Evolutionary conservation across 2,329 filamentous ascomycete genomes (phyloP).

Genomic region (Fulvia fulva): DNA sequence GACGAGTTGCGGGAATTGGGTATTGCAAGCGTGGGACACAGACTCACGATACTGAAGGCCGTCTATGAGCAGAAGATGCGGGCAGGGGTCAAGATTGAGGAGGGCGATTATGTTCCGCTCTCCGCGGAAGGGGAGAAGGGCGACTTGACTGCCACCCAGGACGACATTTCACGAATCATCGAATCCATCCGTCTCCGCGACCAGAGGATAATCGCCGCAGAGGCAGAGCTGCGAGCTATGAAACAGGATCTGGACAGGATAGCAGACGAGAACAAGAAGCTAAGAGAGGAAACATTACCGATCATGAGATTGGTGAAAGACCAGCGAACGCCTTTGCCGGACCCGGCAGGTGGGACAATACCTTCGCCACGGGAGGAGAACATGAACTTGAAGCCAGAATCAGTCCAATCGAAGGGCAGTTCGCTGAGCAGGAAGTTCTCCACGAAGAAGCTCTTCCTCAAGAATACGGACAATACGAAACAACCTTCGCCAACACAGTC

Average conservation of each 20-base stretch:
- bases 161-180: constrained; percentile 87
- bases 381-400: constrained; percentile 22
- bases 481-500: constrained; percentile 46
- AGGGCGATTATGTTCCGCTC: constrained; percentile 87
- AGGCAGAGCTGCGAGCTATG: constrained; percentile 77
- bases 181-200: constrained; percentile 86
- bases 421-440: constrained; percentile 51
- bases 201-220: constrained; percentile 78
- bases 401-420: constrained; percentile 39
- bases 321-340: constrained; percentile 79
- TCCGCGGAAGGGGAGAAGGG: constrained; percentile 85
- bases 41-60: constrained; percentile 88
- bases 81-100: constrained; percentile 85
- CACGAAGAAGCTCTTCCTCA: constrained; percentile 50
- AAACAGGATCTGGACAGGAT: constrained; percentile 49
- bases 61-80: constrained; percentile 96
- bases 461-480: constrained; percentile 39
- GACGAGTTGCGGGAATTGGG: constrained; percentile 95
- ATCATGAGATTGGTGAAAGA: constrained; percentile 89
- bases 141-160: constrained; percentile 82
- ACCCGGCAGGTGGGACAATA: constrained; percentile 35
- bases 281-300: constrained; percentile 88
- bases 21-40: constrained; percentile 86
- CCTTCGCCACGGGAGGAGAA: constrained; percentile 33
- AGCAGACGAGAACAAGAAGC: constrained; percentile 76